These are phyloP conservation scores for Atkinsonella texensis DNA, from an alignment of 2,329 filamentous ascomycete genomes.

Conservation along the genomic window DNA sequence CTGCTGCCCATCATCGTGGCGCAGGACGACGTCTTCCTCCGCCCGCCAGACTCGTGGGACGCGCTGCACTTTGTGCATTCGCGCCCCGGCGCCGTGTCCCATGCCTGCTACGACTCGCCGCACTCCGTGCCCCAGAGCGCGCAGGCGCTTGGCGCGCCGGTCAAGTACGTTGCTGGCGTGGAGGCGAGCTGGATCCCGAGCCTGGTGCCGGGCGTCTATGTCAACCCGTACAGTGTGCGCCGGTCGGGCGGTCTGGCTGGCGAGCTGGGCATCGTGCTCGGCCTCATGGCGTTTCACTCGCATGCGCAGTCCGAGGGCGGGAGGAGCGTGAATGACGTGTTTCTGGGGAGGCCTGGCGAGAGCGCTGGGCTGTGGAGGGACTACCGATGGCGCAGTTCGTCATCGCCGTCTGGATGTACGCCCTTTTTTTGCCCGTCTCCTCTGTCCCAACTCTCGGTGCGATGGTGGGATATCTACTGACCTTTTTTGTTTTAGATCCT, in stretches of 20 bases:
- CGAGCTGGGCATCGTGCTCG: constrained; percentile 26
- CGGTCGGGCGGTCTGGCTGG: constrained; percentile 24
- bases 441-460: too few species aligned
- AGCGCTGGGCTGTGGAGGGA: constrained; percentile 14
- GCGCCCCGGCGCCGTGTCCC: constrained; percentile 15
- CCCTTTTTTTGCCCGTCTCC: neutral
- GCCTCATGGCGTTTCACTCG: constrained; percentile 25
- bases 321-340: constrained; percentile 3
- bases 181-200: constrained; percentile 26
- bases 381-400: constrained; percentile 13
- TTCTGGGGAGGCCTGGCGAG: constrained; percentile 6
- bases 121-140: constrained; percentile 10
- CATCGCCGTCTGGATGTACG: constrained; percentile 17
- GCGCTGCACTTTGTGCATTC: constrained; percentile 18
- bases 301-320: neutral
- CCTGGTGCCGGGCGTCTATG: constrained; percentile 22
- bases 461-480: neutral
- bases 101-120: constrained; percentile 9
- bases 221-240: constrained; percentile 5
- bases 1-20: constrained; percentile 23
- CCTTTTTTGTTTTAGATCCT: constrained; percentile 13
- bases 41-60: constrained; percentile 12
- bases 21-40: constrained; percentile 10
- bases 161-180: constrained; percentile 20
- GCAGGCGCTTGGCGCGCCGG: constrained; percentile 5